These are phyloP conservation scores for Gryganskiella cystojenkinii DNA, from an alignment of 192 early-diverging fungal genomes.

Conservation along the genomic window DNA sequence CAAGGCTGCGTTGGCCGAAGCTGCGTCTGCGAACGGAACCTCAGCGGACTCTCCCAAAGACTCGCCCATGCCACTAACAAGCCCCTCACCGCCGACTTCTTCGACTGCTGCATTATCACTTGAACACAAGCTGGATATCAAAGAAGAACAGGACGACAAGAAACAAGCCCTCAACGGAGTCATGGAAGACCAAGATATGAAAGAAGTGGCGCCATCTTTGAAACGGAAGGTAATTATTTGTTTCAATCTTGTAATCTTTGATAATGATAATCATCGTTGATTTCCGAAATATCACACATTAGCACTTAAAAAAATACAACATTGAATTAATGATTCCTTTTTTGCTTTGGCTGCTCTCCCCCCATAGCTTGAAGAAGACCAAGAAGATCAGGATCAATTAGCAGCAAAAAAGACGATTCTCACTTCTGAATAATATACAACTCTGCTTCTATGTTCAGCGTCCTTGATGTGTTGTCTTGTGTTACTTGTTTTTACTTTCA, in stretches of 20 bases:
- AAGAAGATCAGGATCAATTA: constrained; percentile 10
- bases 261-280: background rate
- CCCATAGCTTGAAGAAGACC: constrained; percentile 29
- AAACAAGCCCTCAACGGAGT: too few relatives aligned
- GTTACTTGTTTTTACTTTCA: too few relatives aligned
- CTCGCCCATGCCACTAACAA: background rate
- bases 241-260: background rate
- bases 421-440: background rate
- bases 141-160: background rate
- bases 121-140: constrained; percentile 6
- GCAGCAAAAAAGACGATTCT: constrained; percentile 34
- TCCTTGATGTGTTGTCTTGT: too few relatives aligned
- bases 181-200: constrained; percentile 38
- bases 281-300: too few relatives aligned
- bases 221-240: constrained; percentile 40
- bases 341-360: background rate
- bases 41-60: constrained; percentile 7
- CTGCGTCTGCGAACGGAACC: background rate
- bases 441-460: too few relatives aligned
- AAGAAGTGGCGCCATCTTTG: constrained; percentile 9
- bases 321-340: too few relatives aligned
- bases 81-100: constrained; percentile 1
- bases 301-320: too few relatives aligned
- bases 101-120: background rate
- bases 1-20: constrained; percentile 12